These are phyloP conservation scores for Aaosphaeria arxii DNA, from an alignment of 2,329 filamentous ascomycete species.

Conservation along the genomic window DNA sequence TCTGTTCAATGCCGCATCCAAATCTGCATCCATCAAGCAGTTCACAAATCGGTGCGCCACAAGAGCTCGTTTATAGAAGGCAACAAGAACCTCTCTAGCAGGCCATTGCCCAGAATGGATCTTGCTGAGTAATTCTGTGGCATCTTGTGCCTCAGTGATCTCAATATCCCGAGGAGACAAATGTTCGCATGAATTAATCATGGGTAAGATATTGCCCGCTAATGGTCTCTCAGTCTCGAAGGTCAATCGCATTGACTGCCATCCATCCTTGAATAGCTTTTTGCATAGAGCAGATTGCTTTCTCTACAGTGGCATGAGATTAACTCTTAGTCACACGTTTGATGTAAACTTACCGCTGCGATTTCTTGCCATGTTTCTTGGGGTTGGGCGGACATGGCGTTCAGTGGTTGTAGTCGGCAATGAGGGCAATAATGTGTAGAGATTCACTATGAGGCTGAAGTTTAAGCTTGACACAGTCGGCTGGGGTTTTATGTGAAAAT, in stretches of 20 bases:
- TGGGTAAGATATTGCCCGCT: too few relatives aligned
- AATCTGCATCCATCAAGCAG: background rate
- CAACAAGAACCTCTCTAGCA: background rate
- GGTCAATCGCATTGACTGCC: too few relatives aligned
- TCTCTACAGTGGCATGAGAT: too few relatives aligned
- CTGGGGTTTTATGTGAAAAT: background rate
- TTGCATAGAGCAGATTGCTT: too few relatives aligned
- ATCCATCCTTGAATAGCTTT: too few relatives aligned
- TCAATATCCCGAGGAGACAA: background rate
- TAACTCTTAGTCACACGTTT: too few relatives aligned
- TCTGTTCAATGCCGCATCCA: conserved; percentile 11
- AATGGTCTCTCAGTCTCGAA: too few relatives aligned
- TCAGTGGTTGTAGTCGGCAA: background rate
- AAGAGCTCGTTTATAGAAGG: background rate
- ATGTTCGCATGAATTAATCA: too few relatives aligned
- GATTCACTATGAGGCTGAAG: background rate
- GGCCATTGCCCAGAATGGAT: background rate
- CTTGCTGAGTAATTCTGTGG: background rate
- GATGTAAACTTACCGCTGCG: background rate
- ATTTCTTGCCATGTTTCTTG: background rate
- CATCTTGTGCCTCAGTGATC: background rate
- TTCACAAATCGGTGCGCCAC: background rate
- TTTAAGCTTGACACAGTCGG: background rate
- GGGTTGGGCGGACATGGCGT: background rate
- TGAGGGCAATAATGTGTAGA: background rate